A percentile compares a stretch with the other conserved stretches of the same genome.
Evolutionary conservation across 2,329 filamentous ascomycete species (phyloP).

Genomic region (Fusarium austroafricanum): DNA sequence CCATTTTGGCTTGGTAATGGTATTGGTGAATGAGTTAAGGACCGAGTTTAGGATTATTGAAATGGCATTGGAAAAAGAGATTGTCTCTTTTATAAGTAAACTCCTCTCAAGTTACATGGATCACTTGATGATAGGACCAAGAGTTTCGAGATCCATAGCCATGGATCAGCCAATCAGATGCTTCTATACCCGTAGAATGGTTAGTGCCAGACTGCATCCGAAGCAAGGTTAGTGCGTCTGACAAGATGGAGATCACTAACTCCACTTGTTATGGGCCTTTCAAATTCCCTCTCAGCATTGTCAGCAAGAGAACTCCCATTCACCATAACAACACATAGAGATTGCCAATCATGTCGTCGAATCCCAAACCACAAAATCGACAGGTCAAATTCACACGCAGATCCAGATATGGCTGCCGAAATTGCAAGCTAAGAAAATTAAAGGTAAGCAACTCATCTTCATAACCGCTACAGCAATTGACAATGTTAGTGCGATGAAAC

Average conservation of each 20-base stretch:
- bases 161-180: slow-evolving; percentile 46
- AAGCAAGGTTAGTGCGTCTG: slow-evolving; percentile 32
- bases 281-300: not conserved
- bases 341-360: slow-evolving; percentile 6
- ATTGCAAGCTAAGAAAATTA: slow-evolving; percentile 63
- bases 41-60: too few species aligned
- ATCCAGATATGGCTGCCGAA: slow-evolving; percentile 61
- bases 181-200: slow-evolving; percentile 39
- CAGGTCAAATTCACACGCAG: slow-evolving; percentile 39
- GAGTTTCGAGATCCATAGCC: not conserved
- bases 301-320: not conserved
- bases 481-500: slow-evolving; percentile 58
- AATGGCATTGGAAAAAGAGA: too few species aligned
- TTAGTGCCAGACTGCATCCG: slow-evolving; percentile 39
- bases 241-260: not conserved
- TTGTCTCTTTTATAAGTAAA: too few species aligned
- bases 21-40: not conserved
- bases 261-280: not conserved
- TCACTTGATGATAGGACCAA: not conserved
- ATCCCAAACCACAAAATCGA: not conserved
- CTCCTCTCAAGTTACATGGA: too few species aligned
- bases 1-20: slow-evolving; percentile 35
- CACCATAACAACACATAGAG: too few species aligned
- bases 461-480: not conserved
- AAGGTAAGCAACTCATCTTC: slow-evolving; percentile 52